Conservation (phyloP, 2,329 filamentous ascomycete species). For the Graphilbum ipis-grandicollis region DNA sequence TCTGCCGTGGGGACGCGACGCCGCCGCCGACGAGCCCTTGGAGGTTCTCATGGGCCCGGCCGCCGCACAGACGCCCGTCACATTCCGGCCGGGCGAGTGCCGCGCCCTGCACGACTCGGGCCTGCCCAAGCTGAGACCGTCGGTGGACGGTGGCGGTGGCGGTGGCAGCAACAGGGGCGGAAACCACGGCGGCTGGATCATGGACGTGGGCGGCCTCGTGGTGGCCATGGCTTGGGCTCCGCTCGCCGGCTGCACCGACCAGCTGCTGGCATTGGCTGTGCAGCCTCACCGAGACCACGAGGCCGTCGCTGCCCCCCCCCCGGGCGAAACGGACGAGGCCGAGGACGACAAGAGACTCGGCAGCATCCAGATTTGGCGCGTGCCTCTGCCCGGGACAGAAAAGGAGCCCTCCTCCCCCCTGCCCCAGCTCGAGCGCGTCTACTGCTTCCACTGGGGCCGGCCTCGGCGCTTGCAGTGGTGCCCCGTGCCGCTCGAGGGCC, state of each 20-base stretch:
- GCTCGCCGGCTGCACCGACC: slow-evolving; percentile 16
- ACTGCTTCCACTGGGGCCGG: slow-evolving; percentile 34
- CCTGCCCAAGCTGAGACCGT: slow-evolving; percentile 4
- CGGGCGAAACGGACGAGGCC: no score
- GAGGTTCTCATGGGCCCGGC: slow-evolving; percentile 13
- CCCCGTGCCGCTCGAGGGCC: slow-evolving; percentile 19
- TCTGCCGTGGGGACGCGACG: slow-evolving; percentile 5
- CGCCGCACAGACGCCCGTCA: slow-evolving; percentile 11
- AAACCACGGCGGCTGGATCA: slow-evolving; percentile 27
- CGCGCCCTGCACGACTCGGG: slow-evolving; percentile 7
- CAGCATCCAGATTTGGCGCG: slow-evolving; percentile 34
- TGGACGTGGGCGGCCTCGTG: slow-evolving; percentile 36
- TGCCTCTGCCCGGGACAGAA: slow-evolving; percentile 17
- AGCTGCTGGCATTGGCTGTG: slow-evolving; percentile 33
- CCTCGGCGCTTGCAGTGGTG: slow-evolving; percentile 35
- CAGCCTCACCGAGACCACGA: slow-evolving; percentile 33
- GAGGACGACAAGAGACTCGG: slow-evolving; percentile 22
- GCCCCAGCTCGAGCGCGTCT: slow-evolving; percentile 17
- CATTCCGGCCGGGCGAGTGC: slow-evolving; percentile 8
- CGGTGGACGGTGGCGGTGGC: slow-evolving; percentile 2
- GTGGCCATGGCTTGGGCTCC: slow-evolving; percentile 36
- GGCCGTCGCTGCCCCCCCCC: slow-evolving; percentile 6
- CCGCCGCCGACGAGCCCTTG: slow-evolving; percentile 9
- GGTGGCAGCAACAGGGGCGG: slow-evolving; percentile 4
- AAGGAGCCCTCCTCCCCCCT: no score